Evolutionary conservation across 1,139 yeast genomes (phyloP).

Genomic region (Kodamaea sp.): DNA sequence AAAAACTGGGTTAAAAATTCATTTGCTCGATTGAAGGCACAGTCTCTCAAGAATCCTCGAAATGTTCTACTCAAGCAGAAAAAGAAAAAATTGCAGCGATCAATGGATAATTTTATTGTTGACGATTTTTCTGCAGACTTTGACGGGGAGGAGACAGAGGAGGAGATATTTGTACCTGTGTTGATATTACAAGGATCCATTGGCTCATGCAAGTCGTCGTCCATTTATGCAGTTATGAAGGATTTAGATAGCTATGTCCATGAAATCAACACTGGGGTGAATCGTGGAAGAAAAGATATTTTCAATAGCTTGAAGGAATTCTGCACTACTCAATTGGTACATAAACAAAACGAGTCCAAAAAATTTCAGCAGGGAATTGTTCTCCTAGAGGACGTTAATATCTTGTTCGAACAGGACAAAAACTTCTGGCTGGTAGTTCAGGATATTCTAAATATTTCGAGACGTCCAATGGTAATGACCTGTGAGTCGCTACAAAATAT

Average conservation of each 20-base stretch:
- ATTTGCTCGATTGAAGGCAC: conserved; percentile 41
- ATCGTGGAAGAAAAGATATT: conserved; percentile 73
- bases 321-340: conserved; percentile 82
- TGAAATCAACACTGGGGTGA: conserved; percentile 76
- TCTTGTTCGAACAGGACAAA: conserved; percentile 75
- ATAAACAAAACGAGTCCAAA: conserved; percentile 32
- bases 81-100: conserved; percentile 18
- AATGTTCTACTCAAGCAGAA: conserved; percentile 26
- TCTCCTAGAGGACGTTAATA: conserved; percentile 83
- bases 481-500: conserved; percentile 58
- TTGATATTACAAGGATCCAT: conserved; percentile 69
- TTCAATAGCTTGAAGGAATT: conserved; percentile 68
- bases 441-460: conserved; percentile 61
- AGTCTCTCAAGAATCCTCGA: conserved; percentile 32
- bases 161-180: conserved; percentile 55
- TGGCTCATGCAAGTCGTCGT: conserved; percentile 80
- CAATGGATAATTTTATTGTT: conserved; percentile 31
- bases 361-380: conserved; percentile 66
- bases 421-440: conserved; percentile 79
- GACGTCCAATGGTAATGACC: conserved; percentile 80
- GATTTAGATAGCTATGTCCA: conserved; percentile 72
- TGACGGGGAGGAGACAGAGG: conserved; percentile 25
- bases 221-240: conserved; percentile 68
- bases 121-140: conserved; percentile 23
- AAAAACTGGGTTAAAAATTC: conserved; percentile 52